Conservation (phyloP, 345 rosid species). For the Acer negundo region DNA sequence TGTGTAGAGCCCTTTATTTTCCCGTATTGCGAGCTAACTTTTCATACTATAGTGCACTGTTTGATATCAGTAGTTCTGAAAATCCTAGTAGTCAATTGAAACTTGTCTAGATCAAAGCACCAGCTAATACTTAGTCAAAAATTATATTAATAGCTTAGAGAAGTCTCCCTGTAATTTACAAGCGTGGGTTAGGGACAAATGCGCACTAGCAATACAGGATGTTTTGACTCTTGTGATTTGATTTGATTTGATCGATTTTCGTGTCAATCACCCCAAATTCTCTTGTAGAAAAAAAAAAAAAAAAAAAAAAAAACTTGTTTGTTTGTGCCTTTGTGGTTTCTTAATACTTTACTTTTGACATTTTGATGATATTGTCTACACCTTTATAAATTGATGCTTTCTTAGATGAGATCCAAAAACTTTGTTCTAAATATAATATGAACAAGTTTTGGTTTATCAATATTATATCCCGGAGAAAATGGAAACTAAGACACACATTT, state of each 20-base stretch:
- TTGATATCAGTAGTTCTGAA: too few relatives aligned
- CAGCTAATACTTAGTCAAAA: too few relatives aligned
- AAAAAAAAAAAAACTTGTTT: neutral
- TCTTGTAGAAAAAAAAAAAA: neutral
- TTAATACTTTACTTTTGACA: neutral
- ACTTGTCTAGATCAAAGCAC: too few relatives aligned
- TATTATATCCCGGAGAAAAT: neutral
- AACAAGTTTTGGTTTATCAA: neutral
- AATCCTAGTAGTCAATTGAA: too few relatives aligned
- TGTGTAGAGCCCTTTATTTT: too few relatives aligned
- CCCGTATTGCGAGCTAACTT: too few relatives aligned
- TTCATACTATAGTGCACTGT: rapidly evolving
- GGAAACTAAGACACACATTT: neutral
- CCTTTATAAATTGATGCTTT: neutral
- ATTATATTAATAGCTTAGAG: too few relatives aligned
- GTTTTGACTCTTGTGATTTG: neutral
- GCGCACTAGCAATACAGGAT: neutral
- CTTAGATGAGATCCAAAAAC: too few relatives aligned
- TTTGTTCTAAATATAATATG: neutral
- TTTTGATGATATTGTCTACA: neutral
- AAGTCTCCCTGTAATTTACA: neutral
- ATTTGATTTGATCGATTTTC: neutral
- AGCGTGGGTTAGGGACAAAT: too few relatives aligned
- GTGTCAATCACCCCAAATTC: neutral
- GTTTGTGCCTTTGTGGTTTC: neutral